Evolutionary conservation across 306 rosid species (phyloP), one percentile per base, ranked within the genome.

Genomic region (Vigna unguiculata): DNA sequence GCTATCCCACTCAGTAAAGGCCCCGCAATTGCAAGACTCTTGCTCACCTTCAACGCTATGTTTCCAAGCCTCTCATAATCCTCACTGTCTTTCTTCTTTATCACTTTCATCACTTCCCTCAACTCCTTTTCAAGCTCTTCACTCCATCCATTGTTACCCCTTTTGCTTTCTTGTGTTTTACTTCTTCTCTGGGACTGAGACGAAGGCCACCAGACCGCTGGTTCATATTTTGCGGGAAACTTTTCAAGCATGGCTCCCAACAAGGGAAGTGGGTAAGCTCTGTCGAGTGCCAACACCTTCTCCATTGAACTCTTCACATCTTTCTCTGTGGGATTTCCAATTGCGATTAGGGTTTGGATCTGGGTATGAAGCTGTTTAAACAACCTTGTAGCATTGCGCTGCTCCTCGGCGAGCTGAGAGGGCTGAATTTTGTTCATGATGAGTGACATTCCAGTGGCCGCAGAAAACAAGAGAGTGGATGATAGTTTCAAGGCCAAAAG

Each of bases 381-480:
- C 71, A 89, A 52, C 58, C 86, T 89, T 0, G 85, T 55, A 0
- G 90, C 90, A 17, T 84, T 87, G 2, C 91, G 90, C 21, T 91
- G 92, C 43, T 91, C 96, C 81, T 91, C 96, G 0, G 88, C 81
- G 0, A 91, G 87, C 17, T 91, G 96, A 7, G 96, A 91, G 0
- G 96, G 93, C 67, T 91, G 96, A 55, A 87, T 77, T 73, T 88
- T 87, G 84, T 82, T 89, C 79, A 84, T 88, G 24, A 81, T 17
- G 4, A 86, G 63, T 19, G 78, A 16, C 85, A 91, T 51, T 9
- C 96, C 93, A 0, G 91, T 82, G 71, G 94, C 92, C 0, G 92
- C 94, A 10, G 87, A 60, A 72, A 86, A 91, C 34, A 91, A 61
- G 7, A 87, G 79, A 28, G 88, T 46, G 0, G 93, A 87, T 0